Percentiles rank a stretch among this genome's conserved stretches.
phyloP scores from a whole-genome alignment of 257 asterid species.

The Parsonsia alboflavescens region DNA sequence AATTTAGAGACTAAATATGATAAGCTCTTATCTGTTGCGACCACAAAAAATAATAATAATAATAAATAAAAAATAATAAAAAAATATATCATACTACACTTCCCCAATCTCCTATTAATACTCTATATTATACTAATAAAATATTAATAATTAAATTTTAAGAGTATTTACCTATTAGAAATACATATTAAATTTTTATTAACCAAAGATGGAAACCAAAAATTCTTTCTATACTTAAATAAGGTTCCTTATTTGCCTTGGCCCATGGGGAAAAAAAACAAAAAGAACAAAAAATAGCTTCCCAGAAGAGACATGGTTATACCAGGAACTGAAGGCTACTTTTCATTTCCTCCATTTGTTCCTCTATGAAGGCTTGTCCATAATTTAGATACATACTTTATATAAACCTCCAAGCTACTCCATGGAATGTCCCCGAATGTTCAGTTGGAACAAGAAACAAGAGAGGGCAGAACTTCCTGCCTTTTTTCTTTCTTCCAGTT shows the following conservation, averaged over 20 bases:
- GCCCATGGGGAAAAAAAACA: neutral
- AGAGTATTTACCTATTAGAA: too few species aligned
- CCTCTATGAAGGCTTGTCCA: neutral
- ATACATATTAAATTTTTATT: too few species aligned
- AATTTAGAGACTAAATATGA: too few species aligned
- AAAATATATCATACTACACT: too few species aligned
- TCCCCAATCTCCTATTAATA: too few species aligned
- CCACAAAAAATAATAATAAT: too few species aligned
- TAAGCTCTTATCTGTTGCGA: too few species aligned
- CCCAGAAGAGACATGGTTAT: neutral
- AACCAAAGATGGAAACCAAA: too few species aligned
- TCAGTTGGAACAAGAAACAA: neutral
- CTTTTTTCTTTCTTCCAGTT: neutral
- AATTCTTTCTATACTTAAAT: too few species aligned
- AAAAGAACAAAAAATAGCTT: neutral
- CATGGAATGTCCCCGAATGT: neutral
- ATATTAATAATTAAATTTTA: too few species aligned
- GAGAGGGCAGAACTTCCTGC: neutral
- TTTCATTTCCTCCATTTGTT: neutral
- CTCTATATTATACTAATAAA: too few species aligned
- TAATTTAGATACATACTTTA: neutral
- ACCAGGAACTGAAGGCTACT: neutral
- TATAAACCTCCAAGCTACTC: neutral
- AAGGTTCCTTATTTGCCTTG: neutral
- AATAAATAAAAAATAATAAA: too few species aligned